Percentiles rank a stretch among this genome's conserved stretches.
These are phyloP conservation scores for Polytolypa hystricis DNA, from an alignment of 2,329 filamentous ascomycete species.

Conservation along the genomic window DNA sequence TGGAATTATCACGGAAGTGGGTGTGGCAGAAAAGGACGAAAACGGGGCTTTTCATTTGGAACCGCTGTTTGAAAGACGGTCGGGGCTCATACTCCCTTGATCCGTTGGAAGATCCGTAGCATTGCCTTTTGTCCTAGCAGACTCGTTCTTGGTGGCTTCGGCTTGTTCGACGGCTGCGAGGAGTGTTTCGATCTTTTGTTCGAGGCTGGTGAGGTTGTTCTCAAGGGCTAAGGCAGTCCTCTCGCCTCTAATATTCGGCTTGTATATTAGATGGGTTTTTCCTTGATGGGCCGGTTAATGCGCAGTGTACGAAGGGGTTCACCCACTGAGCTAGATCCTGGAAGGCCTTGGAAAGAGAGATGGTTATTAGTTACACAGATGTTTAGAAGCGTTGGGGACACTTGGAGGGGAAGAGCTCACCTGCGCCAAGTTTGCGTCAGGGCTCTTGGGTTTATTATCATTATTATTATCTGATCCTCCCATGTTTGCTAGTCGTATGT, in stretches of 20 bases:
- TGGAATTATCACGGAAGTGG: slow-evolving; percentile 85
- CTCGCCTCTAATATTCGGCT: slow-evolving; percentile 38
- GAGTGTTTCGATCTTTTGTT: slow-evolving; percentile 39
- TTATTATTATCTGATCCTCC: too few species aligned
- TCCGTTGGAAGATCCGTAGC: slow-evolving; percentile 1
- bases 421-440: too few species aligned
- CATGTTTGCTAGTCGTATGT: too few species aligned
- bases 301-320: background rate
- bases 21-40: slow-evolving; percentile 65
- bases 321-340: slow-evolving; percentile 21
- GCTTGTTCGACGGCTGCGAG: slow-evolving; percentile 14
- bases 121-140: background rate
- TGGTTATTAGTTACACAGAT: too few species aligned
- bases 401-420: too few species aligned
- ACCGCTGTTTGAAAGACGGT: slow-evolving; percentile 8
- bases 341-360: too few species aligned
- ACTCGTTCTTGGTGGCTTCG: background rate
- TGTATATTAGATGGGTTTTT: background rate
- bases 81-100: slow-evolving; percentile 5
- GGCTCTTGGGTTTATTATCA: too few species aligned
- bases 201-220: slow-evolving; percentile 42
- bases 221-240: slow-evolving; percentile 45
- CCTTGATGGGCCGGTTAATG: background rate
- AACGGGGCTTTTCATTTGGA: slow-evolving; percentile 57
- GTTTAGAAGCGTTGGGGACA: too few species aligned